Percentiles rank a stretch among this genome's conserved stretches.
Conservation (phyloP, 345 rosid species). For the Brassica juncea region DNA sequence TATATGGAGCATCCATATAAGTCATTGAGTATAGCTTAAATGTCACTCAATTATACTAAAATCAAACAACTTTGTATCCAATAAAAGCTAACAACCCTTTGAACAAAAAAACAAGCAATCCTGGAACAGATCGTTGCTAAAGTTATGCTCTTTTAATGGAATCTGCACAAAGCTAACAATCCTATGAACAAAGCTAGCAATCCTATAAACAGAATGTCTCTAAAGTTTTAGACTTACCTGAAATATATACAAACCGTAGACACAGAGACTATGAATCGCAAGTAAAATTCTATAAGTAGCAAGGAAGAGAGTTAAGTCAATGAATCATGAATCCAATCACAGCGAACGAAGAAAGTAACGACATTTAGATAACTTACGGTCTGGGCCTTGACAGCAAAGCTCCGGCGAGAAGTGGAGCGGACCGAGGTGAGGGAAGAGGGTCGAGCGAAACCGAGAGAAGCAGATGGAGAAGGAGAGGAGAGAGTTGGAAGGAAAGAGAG, state of each 20-base stretch:
- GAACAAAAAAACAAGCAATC: not conserved
- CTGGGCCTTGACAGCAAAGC: conserved; percentile 65
- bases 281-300: too few species aligned
- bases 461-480: conserved; percentile 48
- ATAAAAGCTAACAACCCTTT: not conserved
- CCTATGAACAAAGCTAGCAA: not conserved
- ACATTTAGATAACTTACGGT: conserved; percentile 45
- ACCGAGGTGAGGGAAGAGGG: conserved; percentile 48
- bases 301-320: too few species aligned
- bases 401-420: conserved; percentile 45
- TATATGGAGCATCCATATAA: not conserved
- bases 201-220: not conserved
- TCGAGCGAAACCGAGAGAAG: conserved; percentile 47
- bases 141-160: not conserved
- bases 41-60: not conserved
- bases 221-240: not conserved
- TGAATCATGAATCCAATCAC: not conserved
- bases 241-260: not conserved
- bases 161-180: not conserved
- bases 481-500: conserved; percentile 48
- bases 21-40: not conserved
- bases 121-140: not conserved
- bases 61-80: not conserved
- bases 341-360: not conserved
- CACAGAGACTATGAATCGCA: not conserved